phyloP scores from a whole-genome alignment of 2,329 filamentous ascomycete genomes.

The Sclerotinia minor region DNA sequence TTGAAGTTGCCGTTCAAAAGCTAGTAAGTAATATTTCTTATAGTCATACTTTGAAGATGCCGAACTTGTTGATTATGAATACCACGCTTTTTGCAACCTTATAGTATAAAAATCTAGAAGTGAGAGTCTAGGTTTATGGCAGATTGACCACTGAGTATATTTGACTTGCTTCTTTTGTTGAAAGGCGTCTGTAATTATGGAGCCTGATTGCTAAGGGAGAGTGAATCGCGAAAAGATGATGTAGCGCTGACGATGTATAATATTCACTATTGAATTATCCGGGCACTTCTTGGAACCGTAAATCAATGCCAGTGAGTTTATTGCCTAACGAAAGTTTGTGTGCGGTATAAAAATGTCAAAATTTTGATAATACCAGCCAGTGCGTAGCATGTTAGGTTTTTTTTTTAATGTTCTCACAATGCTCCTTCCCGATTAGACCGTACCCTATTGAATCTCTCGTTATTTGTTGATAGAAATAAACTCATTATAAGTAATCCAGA shows the following conservation, averaged over 20 bases:
- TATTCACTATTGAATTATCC: neutral
- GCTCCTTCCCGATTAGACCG: neutral
- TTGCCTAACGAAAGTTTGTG: neutral
- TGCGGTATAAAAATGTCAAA: neutral
- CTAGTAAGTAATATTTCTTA: neutral
- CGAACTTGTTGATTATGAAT: neutral
- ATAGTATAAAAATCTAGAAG: neutral
- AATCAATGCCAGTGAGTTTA: neutral
- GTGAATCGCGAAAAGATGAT: neutral
- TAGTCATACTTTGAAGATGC: neutral
- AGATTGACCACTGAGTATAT: conserved; percentile 9
- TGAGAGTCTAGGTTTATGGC: neutral
- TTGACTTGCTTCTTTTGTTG: neutral
- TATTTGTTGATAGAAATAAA: neutral
- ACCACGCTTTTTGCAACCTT: too few species aligned
- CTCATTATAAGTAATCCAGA: neutral
- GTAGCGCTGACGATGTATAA: neutral
- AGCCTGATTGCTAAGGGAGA: neutral
- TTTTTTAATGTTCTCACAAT: neutral
- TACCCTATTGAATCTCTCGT: neutral
- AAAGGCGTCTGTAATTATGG: neutral
- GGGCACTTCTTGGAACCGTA: neutral
- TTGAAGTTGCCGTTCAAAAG: too few species aligned
- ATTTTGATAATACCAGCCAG: neutral
- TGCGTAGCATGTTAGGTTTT: neutral